Evolutionary conservation across 225 moss, liverwort and hornwort genomes (phyloP).

Genomic region (Bryum argenteum): DNA sequence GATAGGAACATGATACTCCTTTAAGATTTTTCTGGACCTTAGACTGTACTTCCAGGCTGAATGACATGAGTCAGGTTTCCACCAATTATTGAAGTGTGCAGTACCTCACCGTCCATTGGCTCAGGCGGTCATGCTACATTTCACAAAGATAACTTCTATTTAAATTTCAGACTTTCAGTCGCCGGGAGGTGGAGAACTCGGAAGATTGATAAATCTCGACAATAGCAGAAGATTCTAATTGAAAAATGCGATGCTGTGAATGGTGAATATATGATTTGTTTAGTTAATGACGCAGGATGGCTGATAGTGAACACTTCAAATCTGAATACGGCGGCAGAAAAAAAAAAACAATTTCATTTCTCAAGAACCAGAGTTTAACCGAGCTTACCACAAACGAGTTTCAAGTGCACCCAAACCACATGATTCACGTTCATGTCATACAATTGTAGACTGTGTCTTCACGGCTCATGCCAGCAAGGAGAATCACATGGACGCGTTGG

Average conservation of each 20-base stretch:
- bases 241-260: too few species aligned
- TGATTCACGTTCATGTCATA: conserved; percentile 5
- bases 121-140: too few species aligned
- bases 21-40: not conserved
- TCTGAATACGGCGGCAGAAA: too few species aligned
- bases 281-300: too few species aligned
- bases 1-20: conserved; percentile 7
- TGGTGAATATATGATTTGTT: too few species aligned
- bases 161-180: too few species aligned
- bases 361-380: not conserved
- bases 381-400: conserved; percentile 5
- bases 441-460: not conserved
- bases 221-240: too few species aligned
- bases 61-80: not conserved
- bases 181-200: too few species aligned
- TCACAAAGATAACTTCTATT: too few species aligned
- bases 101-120: too few species aligned
- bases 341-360: not conserved
- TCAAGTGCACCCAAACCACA: not conserved
- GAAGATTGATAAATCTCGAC: too few species aligned
- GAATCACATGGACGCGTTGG: not conserved
- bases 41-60: not conserved
- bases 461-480: conserved; percentile 1
- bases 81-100: not conserved
- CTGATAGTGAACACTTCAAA: too few species aligned